Conservation (phyloP, 2,329 filamentous ascomycete species). For the Moelleriella libera region DNA sequence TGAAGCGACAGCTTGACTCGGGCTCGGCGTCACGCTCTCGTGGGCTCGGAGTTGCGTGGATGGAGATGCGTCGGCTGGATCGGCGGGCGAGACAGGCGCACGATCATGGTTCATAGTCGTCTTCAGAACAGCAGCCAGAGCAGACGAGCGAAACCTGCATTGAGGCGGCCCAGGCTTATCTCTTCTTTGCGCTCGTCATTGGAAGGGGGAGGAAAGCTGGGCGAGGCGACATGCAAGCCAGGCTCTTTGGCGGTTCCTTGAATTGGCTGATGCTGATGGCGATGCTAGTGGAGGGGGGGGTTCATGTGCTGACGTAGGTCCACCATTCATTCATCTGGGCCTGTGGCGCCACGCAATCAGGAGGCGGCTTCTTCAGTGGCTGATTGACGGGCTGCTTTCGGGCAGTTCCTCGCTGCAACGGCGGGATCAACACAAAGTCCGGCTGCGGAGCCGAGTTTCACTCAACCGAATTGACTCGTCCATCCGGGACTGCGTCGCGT, state of each 20-base stretch:
- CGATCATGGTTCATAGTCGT: constrained; percentile 38
- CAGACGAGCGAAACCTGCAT: constrained; percentile 15
- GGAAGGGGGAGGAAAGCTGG: background rate
- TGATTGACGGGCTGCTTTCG: no score
- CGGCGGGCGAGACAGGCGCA: constrained; percentile 22
- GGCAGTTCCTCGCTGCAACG: no score
- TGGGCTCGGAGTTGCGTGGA: constrained; percentile 2
- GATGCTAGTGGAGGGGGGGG: no score
- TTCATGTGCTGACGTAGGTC: no score
- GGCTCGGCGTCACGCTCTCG: background rate
- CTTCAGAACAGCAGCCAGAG: constrained; percentile 17
- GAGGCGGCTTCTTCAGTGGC: no score
- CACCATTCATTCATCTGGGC: no score
- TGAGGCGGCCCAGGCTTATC: constrained; percentile 12
- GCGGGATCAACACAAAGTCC: no score
- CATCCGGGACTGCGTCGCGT: no score
- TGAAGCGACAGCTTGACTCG: constrained; percentile 4
- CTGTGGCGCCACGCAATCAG: no score
- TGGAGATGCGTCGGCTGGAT: constrained; percentile 3
- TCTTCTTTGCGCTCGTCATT: constrained; percentile 9
- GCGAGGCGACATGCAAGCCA: background rate
- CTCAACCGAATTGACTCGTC: no score
- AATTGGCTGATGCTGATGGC: background rate
- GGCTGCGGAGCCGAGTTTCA: no score
- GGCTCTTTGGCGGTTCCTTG: background rate